phyloP scores from a whole-genome alignment of 108 stramenopile species.

The Discostella stelligeroides region DNA sequence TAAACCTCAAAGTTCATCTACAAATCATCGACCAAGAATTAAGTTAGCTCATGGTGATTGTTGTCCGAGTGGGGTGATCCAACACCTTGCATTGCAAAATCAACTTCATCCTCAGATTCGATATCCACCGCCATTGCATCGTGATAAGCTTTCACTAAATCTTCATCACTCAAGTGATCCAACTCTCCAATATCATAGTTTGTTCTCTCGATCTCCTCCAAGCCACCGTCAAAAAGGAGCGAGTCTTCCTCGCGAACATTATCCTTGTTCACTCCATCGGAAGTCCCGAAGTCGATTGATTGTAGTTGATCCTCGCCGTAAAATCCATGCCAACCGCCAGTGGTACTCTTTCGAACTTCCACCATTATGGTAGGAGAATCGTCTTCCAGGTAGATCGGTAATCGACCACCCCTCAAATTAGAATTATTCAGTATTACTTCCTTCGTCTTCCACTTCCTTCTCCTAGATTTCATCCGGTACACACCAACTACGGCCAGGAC shows the following conservation, averaged over 20 bases:
- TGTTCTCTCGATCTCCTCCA: slow-evolving; percentile 43
- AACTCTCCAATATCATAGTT: slow-evolving; percentile 34
- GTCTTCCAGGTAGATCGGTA: slow-evolving; percentile 1
- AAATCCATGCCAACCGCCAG: slow-evolving; percentile 39
- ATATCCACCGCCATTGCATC: slow-evolving; percentile 43
- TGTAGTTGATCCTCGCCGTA: slow-evolving; percentile 38
- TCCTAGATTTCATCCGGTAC: neutral
- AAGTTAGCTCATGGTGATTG: neutral
- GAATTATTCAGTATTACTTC: neutral
- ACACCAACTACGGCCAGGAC: slow-evolving; percentile 1
- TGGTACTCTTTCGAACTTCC: slow-evolving; percentile 37
- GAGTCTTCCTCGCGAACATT: slow-evolving; percentile 13
- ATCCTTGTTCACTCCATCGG: neutral
- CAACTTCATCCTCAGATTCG: slow-evolving; percentile 31
- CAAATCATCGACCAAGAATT: too few species aligned
- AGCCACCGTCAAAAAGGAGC: slow-evolving; percentile 42
- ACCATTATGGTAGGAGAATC: slow-evolving; percentile 17
- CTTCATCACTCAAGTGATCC: slow-evolving; percentile 33
- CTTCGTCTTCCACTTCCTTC: neutral
- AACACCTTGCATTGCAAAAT: slow-evolving; percentile 25
- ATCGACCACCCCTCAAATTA: slow-evolving; percentile 4
- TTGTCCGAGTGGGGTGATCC: slow-evolving; percentile 12
- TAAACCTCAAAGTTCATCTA: too few species aligned
- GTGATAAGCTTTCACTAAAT: slow-evolving; percentile 47
- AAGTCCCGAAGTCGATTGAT: slow-evolving; percentile 28